Percentiles rank a stretch among this genome's conserved stretches.
Conservation (phyloP, 169 alveolate species). For the Plasmodium cynomolgi region DNA sequence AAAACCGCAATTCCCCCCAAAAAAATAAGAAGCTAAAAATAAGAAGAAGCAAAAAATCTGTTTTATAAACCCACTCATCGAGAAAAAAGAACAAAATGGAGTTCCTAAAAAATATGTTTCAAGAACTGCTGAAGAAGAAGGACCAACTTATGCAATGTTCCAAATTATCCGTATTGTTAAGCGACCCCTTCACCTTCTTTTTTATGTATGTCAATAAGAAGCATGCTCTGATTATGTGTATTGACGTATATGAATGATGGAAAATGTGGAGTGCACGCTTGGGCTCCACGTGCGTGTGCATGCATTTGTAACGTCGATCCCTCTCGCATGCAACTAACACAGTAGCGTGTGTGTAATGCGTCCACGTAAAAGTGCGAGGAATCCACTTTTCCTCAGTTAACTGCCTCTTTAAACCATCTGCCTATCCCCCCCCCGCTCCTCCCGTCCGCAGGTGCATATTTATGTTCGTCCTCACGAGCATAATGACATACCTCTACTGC, state of each 20-base stretch:
- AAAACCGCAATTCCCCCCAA: not conserved
- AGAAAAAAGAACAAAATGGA: conserved; percentile 8
- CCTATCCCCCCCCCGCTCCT: not conserved
- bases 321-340: not conserved
- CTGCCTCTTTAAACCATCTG: not conserved
- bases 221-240: not conserved
- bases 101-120: not conserved
- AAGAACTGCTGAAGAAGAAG: conserved; percentile 2
- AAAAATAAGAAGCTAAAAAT: not conserved
- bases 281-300: not conserved
- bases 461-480: not conserved
- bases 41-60: not conserved
- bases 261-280: not conserved
- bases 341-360: not conserved
- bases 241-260: not conserved
- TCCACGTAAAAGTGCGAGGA: not conserved
- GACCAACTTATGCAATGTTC: not conserved
- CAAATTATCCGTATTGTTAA: not conserved
- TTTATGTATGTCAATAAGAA: conserved; percentile 15
- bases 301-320: not conserved
- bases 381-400: not conserved
- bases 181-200: conserved; percentile 42
- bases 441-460: conserved; percentile 11
- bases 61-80: not conserved
- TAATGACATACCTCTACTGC: conserved; percentile 29